Conservation (phyloP, 1,284 basidiomycete genomes). For the Moesziomyces sp. region DNA sequence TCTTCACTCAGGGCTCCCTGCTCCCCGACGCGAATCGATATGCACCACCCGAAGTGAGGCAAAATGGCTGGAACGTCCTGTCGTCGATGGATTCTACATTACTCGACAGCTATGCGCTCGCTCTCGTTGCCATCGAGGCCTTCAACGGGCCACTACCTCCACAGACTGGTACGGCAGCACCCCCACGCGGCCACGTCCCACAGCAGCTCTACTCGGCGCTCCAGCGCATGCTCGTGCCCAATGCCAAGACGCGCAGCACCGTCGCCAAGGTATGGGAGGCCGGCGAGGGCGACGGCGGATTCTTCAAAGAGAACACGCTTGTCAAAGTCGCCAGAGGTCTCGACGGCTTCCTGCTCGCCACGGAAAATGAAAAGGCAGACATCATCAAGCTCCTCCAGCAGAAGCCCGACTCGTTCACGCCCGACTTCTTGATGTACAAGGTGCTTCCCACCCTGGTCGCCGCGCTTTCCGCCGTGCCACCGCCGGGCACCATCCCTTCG, state of each 20-base stretch:
- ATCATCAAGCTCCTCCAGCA: constrained; percentile 65
- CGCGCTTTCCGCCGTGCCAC: constrained; percentile 71
- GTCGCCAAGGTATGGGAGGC: constrained; percentile 67
- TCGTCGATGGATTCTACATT: constrained; percentile 37
- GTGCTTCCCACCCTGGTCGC: constrained; percentile 87
- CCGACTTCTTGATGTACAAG: constrained; percentile 85
- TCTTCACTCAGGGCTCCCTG: constrained; percentile 52
- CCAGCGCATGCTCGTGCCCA: constrained; percentile 89
- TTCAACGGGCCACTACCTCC: constrained; percentile 59
- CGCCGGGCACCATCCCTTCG: constrained; percentile 43
- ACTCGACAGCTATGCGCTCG: constrained; percentile 59
- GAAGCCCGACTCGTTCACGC: constrained; percentile 73
- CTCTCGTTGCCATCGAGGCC: constrained; percentile 55
- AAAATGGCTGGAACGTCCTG: constrained; percentile 75
- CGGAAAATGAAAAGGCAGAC: constrained; percentile 81
- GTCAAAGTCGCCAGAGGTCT: constrained; percentile 86
- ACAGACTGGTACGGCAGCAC: constrained; percentile 78
- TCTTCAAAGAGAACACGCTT: constrained; percentile 85
- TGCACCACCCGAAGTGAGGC: constrained; percentile 88
- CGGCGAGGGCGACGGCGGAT: constrained; percentile 72
- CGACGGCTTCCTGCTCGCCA: constrained; percentile 85
- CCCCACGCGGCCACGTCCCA: constrained; percentile 83
- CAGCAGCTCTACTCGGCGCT: constrained; percentile 79
- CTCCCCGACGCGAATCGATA: constrained; percentile 63
- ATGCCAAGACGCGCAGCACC: constrained; percentile 80